phyloP scores from a whole-genome alignment of 768 basidiomycete species.

The Lactarius psammicola region DNA sequence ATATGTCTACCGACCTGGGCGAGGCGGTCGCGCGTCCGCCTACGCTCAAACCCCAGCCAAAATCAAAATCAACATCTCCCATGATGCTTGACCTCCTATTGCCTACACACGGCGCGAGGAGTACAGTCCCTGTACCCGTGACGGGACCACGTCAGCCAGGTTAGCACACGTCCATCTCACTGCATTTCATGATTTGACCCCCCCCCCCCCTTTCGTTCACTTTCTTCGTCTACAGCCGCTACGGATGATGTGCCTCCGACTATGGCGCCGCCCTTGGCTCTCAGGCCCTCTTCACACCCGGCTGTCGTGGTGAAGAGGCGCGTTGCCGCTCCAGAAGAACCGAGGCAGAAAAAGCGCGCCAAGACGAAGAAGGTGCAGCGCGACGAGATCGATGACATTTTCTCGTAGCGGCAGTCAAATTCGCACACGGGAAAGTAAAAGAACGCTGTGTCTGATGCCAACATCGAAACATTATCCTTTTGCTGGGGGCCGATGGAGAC shows the following conservation, averaged over 20 bases:
- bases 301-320: constrained; percentile 20
- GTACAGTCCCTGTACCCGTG: background rate
- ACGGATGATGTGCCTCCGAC: background rate
- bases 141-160: background rate
- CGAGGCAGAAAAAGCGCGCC: constrained; percentile 1
- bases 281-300: background rate
- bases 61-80: background rate
- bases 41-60: background rate
- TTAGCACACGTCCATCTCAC: background rate
- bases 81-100: background rate
- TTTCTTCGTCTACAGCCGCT: background rate
- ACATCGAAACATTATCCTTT: background rate
- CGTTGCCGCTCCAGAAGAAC: constrained; percentile 1
- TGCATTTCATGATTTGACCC: background rate
- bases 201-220: background rate
- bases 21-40: constrained; percentile 11
- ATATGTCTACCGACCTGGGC: constrained; percentile 16
- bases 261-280: background rate
- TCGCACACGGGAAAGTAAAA: background rate
- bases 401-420: constrained; percentile 9
- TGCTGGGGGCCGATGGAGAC: background rate
- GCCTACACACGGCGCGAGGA: background rate
- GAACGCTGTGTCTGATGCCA: too few species aligned
- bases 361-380: constrained; percentile 7
- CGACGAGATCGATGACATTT: constrained; percentile 30